phyloP scores from a whole-genome alignment of 2,329 filamentous ascomycete species.

The Neoascochyta sp. region DNA sequence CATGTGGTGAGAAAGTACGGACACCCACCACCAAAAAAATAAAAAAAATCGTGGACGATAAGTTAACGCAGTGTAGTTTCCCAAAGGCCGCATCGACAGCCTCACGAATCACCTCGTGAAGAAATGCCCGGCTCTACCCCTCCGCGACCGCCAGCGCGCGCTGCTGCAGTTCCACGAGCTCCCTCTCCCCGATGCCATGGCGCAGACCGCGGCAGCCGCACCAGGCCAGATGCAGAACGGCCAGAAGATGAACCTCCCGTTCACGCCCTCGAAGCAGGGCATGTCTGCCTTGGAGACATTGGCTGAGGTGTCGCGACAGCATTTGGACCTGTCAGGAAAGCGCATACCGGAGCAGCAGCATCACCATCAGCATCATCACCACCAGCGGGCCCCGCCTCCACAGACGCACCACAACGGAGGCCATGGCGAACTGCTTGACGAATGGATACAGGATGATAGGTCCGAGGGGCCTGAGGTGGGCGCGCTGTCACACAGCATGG shows the following conservation, averaged over 20 bases:
- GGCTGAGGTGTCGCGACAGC: slow-evolving; percentile 79
- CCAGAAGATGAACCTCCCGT: slow-evolving; percentile 41
- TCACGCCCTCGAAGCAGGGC: slow-evolving; percentile 48
- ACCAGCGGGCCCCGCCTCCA: slow-evolving; percentile 4
- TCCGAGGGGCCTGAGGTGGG: slow-evolving; percentile 27
- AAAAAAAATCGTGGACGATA: slow-evolving; percentile 8
- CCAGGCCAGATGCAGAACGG: slow-evolving; percentile 21
- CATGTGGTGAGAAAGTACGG: slow-evolving; percentile 68
- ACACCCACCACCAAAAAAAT: slow-evolving; percentile 13
- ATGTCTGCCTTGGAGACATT: slow-evolving; percentile 83
- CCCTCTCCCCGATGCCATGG: slow-evolving; percentile 43
- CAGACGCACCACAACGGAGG: slow-evolving; percentile 12
- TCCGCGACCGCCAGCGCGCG: slow-evolving; percentile 71
- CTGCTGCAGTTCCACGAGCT: slow-evolving; percentile 70
- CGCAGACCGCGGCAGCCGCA: slow-evolving; percentile 15
- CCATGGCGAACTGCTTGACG: slow-evolving; percentile 33
- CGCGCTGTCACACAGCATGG: slow-evolving; percentile 27
- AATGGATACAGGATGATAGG: slow-evolving; percentile 40
- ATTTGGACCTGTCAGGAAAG: slow-evolving; percentile 55
- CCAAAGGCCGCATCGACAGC: slow-evolving; percentile 82
- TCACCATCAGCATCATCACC: slow-evolving; percentile 5
- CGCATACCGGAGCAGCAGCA: slow-evolving; percentile 34
- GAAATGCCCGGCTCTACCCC: slow-evolving; percentile 75
- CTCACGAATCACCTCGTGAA: slow-evolving; percentile 78
- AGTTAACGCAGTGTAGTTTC: slow-evolving; percentile 53